Base-by-base conservation (phyloP, 2,329 filamentous ascomycete genomes). In the Aspergillus intermedius region DNA sequence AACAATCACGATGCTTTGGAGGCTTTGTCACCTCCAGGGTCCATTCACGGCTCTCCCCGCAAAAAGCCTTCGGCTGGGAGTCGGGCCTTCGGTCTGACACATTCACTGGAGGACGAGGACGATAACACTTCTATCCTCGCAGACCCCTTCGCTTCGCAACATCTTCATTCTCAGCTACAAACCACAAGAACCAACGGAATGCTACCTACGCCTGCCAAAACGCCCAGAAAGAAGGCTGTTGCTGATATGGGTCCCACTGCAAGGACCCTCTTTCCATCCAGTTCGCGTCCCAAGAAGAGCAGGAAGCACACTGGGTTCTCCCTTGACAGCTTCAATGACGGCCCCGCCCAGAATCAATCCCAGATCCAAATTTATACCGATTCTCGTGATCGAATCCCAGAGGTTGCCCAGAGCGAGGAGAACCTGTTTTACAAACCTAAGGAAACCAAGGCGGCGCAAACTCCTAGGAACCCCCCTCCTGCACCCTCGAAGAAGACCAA, bases 161-260 rank as follows among this genome's bases (percentile, higher is more conserved):
- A 46, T 60, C 53, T 52, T 55, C 58, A 45, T 52, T 55, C 53
- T 37, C 45, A 49, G n/a, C 55, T 56, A 28, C 57, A 51, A 39
- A 56, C 61, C 51, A 66, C 52, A 28, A 66, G 65, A 47, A 60
- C 67, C 40, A 60, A 61, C 45, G 69, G 66, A 44, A 78, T 81
- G 73, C 71, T 83, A 13, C 80, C 79, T 2, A 84, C 81, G 19
- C 81, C 81, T 15, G 74, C 76, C 40, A 83, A 83, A 65, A 83
- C 81, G 8, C 81, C 81, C 8, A 73, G 73, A 58, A 82, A 81
- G 67, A 78, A 77, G 54, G 61, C 69, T 3, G 60, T 74, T 19
- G 59, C 65, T 12, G 69, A 75, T 49, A 59, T 77, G 45, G 67
- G 72, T 44, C 62, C 71, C 4, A 74, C 78, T 32, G 75, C 79